Base-by-base conservation (phyloP, 371 early-diverging fungal species). In the Saksenaea vasiformis region DNA sequence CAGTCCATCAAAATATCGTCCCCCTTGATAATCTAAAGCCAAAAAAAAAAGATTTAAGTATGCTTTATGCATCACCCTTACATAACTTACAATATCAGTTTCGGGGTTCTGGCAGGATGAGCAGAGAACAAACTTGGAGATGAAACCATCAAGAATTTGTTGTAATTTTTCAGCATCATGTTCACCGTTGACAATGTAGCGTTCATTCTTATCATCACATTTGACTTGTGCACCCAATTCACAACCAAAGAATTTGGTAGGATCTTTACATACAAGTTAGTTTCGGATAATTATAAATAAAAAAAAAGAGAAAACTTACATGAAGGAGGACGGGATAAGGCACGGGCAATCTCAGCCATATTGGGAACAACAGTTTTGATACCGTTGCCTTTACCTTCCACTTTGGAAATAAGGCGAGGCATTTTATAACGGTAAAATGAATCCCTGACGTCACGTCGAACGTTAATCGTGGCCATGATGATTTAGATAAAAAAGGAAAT, bases 341-440 rank as follows among this genome's bases (percentile, higher is more conserved):
- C 89, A 62, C 90, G 90, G 13, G 95, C 93, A 65, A 99, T 92
- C 66, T 98, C 98, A 39, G 91, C 73, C 92, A 99, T 95, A 87
- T 99, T 99, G 54, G 94, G 92, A 67, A 99, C 86, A 47, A 98
- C 96, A 24, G 99, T 99, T 80, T 99, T 99, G 81, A 97, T 98
- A 67, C 99, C 98, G 82, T 99, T 99, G 56, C 98, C 98, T 80
- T 92, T 95, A 65, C 99, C 99, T 83, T 99, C 99, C 64, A 97
- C 90, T 87, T 93, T 97, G 66, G 91, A 80, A 66, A 89, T 80
- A 63, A 96, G 84, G 70, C 84, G 87, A 61, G 99, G 99, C 99
- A 99, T 99, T 86, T 99, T 99, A 91, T 99, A 99, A 64, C 99
- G 93, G 82, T 99, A 98, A 82, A 96, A 99, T 60, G 90, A 79